Base-by-base conservation (phyloP, 192 early-diverging fungal species). In the Chytriomyces hyalinus region DNA sequence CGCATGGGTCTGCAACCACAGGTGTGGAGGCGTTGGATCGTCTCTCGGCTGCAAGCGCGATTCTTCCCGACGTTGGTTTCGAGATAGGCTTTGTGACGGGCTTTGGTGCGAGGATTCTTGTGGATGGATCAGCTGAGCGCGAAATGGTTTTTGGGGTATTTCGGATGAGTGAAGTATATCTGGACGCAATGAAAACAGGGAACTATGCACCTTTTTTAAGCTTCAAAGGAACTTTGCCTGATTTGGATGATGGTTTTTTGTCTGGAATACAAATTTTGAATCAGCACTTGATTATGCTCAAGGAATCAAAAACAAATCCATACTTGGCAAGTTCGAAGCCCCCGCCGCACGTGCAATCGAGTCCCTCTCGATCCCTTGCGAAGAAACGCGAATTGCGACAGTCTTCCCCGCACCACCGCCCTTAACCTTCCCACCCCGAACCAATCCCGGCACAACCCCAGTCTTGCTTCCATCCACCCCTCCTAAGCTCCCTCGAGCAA, bases 21-120 rank as follows among this genome's bases (percentile, higher is more conserved):
- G 78, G 78, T 0, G 78, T 79, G 15, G 78, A 45, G 15, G 78
- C 78, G 65, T 73, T 79, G 48, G 78, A 79, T 6, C 78, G 70
- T 15, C 71, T 61, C 60, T 79, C 78, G 61, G 78, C 78, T 28
- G 78, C 78, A 64, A 79, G 49, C 13, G 78, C 78, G 53, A 79
- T 79, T 9, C 78, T 36, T 26, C 78, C 78, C 10, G 78, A 79
- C 4, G 78, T 79, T 24, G 78, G 78, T 61, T 79, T 73, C n/a
- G 78, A 79, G 65, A 79, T 79, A 4, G 78, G 78, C 44, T 77
- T 77, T n/a, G 73, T 49, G 9, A 66, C 63, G 1, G 44, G 8
- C 36, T 73, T 73, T 2, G 73, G 63, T 8, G 73, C 60, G n/a
- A 17, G 61, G 47, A 75, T 65, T 65, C 66, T 75, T 61, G 61